Percentiles rank a stretch among this genome's conserved stretches.
Evolutionary conservation across 2,329 filamentous ascomycete species (phyloP).

Genomic region (Trichoderma brevicompactum): DNA sequence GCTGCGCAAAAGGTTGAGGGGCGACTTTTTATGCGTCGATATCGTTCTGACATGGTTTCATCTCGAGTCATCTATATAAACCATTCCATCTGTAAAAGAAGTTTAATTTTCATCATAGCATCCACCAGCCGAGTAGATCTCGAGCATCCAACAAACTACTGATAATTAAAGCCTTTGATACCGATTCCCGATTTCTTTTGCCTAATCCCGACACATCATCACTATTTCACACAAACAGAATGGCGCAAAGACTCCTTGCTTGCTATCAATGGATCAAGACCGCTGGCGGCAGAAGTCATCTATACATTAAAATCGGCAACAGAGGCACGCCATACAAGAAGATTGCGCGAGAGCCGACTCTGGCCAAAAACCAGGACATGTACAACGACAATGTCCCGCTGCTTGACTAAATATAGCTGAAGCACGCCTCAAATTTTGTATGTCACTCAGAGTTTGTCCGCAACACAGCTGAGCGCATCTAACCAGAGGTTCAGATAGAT

Average conservation of each 20-base stretch:
- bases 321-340: conserved; percentile 22
- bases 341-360: not conserved
- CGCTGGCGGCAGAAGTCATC: conserved; percentile 10
- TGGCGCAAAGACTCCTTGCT: conserved; percentile 24
- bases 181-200: not conserved
- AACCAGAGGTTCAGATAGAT: not conserved
- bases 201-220: not conserved
- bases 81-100: not conserved
- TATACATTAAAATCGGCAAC: conserved; percentile 23
- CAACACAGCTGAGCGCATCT: not conserved
- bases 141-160: not conserved
- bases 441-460: not conserved
- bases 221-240: conserved; percentile 3
- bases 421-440: not conserved
- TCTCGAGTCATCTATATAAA: conserved; percentile 2
- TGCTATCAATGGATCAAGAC: conserved; percentile 29
- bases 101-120: not conserved
- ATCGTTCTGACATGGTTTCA: not conserved
- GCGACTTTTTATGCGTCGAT: conserved; percentile 1
- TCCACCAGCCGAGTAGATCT: not conserved
- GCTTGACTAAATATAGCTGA: conserved; percentile 13
- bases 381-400: conserved; percentile 25
- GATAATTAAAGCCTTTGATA: not conserved
- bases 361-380: not conserved
- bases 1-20: conserved; percentile 1